A percentile compares a stretch with the other conserved stretches of the same genome.
Evolutionary conservation across 2,329 filamentous ascomycete genomes (phyloP).

Genomic region (Stachybotrys chartarum): DNA sequence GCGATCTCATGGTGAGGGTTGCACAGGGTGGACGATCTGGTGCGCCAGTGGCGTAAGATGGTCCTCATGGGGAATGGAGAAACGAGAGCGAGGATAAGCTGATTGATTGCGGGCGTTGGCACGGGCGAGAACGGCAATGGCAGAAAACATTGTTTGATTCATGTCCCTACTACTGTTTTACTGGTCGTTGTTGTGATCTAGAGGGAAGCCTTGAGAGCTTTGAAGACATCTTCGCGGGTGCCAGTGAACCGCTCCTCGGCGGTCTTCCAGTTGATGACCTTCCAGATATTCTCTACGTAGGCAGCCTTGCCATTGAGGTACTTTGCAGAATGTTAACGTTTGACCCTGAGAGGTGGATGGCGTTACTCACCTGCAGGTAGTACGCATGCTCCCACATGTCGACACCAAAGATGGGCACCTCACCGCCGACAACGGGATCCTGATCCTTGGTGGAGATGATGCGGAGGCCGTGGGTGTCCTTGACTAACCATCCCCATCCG

Average conservation of each 20-base stretch:
- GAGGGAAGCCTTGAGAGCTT: constrained; percentile 34
- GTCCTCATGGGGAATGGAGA: not conserved
- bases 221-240: constrained; percentile 36
- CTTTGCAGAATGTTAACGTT: constrained; percentile 34
- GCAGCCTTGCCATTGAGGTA: constrained; percentile 70
- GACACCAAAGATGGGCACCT: constrained; percentile 66
- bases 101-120: not conserved
- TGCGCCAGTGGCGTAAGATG: not conserved
- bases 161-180: not conserved
- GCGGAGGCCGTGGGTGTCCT: constrained; percentile 52
- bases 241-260: constrained; percentile 56
- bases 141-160: not conserved
- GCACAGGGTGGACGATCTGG: not conserved
- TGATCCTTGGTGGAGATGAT: constrained; percentile 84
- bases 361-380: constrained; percentile 62
- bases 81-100: not conserved
- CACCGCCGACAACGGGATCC: constrained; percentile 60
- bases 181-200: constrained; percentile 11
- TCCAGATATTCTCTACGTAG: constrained; percentile 72
- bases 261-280: constrained; percentile 70
- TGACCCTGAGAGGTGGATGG: not conserved
- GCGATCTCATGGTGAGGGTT: no score
- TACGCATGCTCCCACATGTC: constrained; percentile 97
- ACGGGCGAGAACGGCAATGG: not conserved
- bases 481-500: constrained; percentile 84